phyloP scores from a whole-genome alignment of 2,329 filamentous ascomycete species.

The Pseudogymnoascus sp. region DNA sequence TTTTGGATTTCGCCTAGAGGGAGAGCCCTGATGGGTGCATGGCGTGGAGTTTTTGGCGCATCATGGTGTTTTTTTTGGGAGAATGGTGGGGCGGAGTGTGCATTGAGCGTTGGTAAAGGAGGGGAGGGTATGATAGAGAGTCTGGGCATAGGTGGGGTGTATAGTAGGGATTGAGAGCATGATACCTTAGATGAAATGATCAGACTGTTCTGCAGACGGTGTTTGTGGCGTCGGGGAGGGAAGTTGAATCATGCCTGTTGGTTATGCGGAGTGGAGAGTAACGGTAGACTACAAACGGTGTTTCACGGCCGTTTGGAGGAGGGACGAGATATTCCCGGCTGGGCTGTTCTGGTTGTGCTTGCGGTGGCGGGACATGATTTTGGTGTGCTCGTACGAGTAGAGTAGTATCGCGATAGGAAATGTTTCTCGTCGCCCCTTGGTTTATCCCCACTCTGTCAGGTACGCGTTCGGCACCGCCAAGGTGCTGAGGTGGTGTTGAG shows the following conservation, averaged over 20 bases:
- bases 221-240: background rate
- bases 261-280: background rate
- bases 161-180: background rate
- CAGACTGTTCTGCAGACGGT: background rate
- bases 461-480: background rate
- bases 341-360: background rate
- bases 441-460: background rate
- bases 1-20: background rate
- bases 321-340: background rate
- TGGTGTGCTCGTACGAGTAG: background rate
- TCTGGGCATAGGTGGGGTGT: background rate
- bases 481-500: background rate
- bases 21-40: background rate
- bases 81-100: background rate
- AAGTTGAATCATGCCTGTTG: background rate
- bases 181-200: slow-evolving; percentile 8
- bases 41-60: slow-evolving; percentile 6
- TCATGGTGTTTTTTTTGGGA: background rate
- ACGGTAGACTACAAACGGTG: background rate
- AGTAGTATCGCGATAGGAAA: background rate
- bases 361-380: background rate
- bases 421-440: background rate
- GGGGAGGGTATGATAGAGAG: background rate
- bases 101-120: background rate
- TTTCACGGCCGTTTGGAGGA: background rate